Base-by-base conservation (phyloP, 768 basidiomycete genomes). In the Hygrophorus pudorinus region DNA sequence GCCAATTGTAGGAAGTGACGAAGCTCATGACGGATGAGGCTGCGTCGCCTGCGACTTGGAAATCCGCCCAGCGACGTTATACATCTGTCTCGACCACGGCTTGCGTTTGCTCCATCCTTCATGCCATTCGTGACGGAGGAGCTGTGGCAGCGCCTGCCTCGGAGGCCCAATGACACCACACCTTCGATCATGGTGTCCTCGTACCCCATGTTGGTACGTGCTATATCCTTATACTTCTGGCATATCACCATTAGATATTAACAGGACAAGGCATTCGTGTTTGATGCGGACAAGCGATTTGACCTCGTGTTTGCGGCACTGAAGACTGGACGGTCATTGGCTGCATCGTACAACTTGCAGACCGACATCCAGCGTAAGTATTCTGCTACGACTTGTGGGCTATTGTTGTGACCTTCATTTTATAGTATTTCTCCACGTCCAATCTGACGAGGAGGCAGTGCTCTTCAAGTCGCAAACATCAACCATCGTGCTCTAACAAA, bases 41-140 rank as follows among this genome's bases (percentile, higher is more conserved):
- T 3, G 77, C 81, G 0, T 70, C 83, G 5, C 55, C 67, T 1
- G 70, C 70, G 10, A 77, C 73, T 7, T 78, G 81, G 31, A 71
- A 68, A 40, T 98, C 93, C 9, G 87, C 94, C 3, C 93, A 96
- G 57, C 89, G 64, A 98, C 94, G 0, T 67, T 99, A 30, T 96
- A 97, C 63, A 93, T 85, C 5, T 94, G 91, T 59, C 73, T 99
- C 32, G 96, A 99, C 54, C 65, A 81, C 48, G 96, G 93, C 8
- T 70, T 99, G 42, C 79, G 84, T 14, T 70, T 99, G 2, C 71
- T 98, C 1, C 96, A 98, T 61, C 96, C 96, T 0, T 98, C 68
- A 99, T 98, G 96, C 96, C 96, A 1, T 99, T 86, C 62, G 88
- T 99, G 27, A 97, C 96, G 3, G 96, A 99, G 65, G 96, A 98